A percentile compares a stretch with the other conserved stretches of the same genome.
phyloP scores from a whole-genome alignment of 1,139 yeast species.

The Protomyces inundatus region DNA sequence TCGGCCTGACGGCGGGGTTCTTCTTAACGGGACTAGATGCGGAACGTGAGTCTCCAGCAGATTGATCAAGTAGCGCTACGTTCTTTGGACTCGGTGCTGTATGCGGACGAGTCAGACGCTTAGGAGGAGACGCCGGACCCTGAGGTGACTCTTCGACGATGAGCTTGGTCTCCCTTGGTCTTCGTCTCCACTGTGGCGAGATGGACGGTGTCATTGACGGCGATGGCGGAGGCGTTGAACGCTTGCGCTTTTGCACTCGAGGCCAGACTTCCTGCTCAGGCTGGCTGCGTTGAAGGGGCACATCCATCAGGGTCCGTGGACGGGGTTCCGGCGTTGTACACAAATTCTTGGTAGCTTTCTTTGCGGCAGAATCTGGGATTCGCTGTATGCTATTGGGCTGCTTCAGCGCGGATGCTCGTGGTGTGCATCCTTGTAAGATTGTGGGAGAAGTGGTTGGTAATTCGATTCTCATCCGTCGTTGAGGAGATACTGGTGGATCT shows the following conservation, averaged over 20 bases:
- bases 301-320: background rate
- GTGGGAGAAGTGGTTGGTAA: background rate
- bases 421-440: background rate
- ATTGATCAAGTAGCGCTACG: background rate
- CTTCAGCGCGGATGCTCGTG: background rate
- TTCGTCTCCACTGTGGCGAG: background rate
- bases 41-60: background rate
- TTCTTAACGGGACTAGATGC: background rate
- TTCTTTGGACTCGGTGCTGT: background rate
- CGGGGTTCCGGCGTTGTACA: background rate
- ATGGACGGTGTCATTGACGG: background rate
- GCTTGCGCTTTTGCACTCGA: background rate
- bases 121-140: background rate
- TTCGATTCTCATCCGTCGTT: background rate
- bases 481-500: background rate
- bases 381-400: background rate
- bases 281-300: constrained; percentile 4
- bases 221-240: background rate
- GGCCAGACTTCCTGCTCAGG: constrained; percentile 10
- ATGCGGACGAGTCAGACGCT: background rate
- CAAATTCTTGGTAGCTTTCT: no score
- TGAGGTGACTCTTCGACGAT: background rate
- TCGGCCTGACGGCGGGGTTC: background rate
- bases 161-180: background rate
- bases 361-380: background rate